Evolutionary conservation across 768 basidiomycete species (phyloP).

Genomic region (Sistotremastrum niveocremeum): DNA sequence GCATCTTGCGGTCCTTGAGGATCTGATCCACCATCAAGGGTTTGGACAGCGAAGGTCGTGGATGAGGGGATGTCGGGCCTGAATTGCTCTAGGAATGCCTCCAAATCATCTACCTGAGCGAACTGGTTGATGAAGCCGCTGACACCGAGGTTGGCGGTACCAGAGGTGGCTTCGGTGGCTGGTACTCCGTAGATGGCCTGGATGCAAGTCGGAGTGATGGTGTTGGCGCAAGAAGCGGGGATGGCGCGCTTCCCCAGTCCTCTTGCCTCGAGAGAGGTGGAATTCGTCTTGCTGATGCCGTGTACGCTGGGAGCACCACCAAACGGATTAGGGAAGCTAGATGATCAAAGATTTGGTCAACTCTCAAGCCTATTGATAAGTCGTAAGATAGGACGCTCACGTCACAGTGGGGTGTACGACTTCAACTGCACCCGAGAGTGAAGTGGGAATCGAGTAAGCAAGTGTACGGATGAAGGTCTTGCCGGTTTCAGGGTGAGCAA

Average conservation of each 20-base stretch:
- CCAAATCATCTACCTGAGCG: constrained; percentile 10
- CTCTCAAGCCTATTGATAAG: no score
- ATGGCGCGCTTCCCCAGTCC: constrained; percentile 23
- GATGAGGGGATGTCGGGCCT: constrained; percentile 4
- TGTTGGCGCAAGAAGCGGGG: constrained; percentile 1
- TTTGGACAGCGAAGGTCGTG: constrained; percentile 4
- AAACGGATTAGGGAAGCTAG: not conserved
- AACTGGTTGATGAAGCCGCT: constrained; percentile 12
- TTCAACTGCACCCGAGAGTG: not conserved
- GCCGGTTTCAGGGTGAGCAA: not conserved
- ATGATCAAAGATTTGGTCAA: no score
- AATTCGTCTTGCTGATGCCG: not conserved
- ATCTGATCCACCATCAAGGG: constrained; percentile 5
- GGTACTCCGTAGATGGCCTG: constrained; percentile 13
- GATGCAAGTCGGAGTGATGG: constrained; percentile 13
- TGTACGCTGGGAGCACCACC: not conserved
- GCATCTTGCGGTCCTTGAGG: constrained; percentile 4
- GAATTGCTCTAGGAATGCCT: constrained; percentile 6
- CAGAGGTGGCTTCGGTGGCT: constrained; percentile 6
- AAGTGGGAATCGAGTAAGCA: not conserved
- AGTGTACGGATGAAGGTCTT: not conserved
- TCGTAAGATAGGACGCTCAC: not conserved
- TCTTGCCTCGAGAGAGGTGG: not conserved
- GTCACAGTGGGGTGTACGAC: not conserved
- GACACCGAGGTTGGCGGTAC: constrained; percentile 11